Evolutionary conservation across 179 eudicot genomes (phyloP).

Genomic region (Drosera spatulata): DNA sequence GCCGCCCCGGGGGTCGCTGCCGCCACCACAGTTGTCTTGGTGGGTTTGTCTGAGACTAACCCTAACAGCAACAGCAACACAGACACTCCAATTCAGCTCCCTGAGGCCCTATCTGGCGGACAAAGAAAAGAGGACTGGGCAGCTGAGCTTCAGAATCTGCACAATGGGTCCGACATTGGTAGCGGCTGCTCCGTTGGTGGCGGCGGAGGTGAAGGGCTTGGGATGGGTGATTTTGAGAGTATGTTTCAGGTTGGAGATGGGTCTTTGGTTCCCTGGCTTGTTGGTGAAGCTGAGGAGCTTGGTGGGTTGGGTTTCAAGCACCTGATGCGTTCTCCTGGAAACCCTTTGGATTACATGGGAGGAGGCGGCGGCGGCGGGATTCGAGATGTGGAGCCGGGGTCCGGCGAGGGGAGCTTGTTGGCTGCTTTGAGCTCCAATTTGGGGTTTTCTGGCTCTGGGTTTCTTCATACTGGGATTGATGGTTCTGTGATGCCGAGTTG

Average conservation of each 20-base stretch:
- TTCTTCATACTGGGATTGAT: not conserved
- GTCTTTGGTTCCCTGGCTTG: constrained; percentile 41
- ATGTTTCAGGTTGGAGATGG: constrained; percentile 25
- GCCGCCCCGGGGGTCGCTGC: constrained; percentile 15
- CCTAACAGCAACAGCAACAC: not conserved
- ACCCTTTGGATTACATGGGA: constrained; percentile 9
- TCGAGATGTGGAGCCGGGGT: constrained; percentile 26
- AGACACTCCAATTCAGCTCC: constrained; percentile 19
- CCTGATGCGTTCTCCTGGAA: constrained; percentile 20
- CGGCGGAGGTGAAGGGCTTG: constrained; percentile 12
- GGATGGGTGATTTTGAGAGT: constrained; percentile 31
- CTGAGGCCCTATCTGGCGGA: constrained; percentile 10
- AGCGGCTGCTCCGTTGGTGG: constrained; percentile 5
- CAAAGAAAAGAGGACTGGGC: constrained; percentile 19
- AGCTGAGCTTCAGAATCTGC: constrained; percentile 14
- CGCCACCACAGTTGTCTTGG: constrained; percentile 1
- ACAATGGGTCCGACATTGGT: constrained; percentile 18
- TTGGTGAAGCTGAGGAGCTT: constrained; percentile 55
- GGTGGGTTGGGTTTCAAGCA: constrained; percentile 32
- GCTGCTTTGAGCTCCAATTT: constrained; percentile 8
- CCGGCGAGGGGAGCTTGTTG: constrained; percentile 7
- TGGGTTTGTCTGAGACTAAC: constrained; percentile 9
- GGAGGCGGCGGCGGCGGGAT: constrained; percentile 27
- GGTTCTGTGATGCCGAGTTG: constrained; percentile 4
- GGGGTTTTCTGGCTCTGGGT: constrained; percentile 7